Evolutionary conservation across 495 filamentous ascomycete species (phyloP), one percentile per base, ranked within the genome.

Genomic region (Usnea hakonensis): DNA sequence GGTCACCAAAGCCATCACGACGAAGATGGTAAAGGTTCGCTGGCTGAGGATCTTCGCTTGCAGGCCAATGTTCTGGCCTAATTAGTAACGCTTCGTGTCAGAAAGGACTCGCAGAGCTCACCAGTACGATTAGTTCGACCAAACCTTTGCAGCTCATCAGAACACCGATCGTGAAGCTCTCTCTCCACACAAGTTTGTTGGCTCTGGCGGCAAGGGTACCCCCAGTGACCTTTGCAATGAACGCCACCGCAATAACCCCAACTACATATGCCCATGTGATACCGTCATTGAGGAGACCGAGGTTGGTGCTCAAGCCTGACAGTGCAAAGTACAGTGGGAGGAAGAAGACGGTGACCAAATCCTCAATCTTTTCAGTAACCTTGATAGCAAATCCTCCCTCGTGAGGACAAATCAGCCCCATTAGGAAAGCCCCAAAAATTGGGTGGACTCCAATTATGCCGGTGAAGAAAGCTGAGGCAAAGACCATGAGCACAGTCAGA

Each of bases 71-170:
- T 98, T 98, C 89, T 95, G 61, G 2, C 37, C 37, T 11, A 28
- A 40, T 72, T 62, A 56, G 58, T 53, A 23, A 10, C 36, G 21
- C 26, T 17, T 40, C n/a, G 13, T 14, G 55, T 14, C 5, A 11
- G 7, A 59, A 1, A 10, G 35, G 48, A 26, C 23, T 0, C 32
- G 60, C 37, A 48, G 13, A 40, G 77, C 85, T 77, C 79, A 95
- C 91, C 73, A 98, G 70, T 4, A 97, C 93, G 74, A 98, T 98
- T 55, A 97, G 77, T 74, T 98, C 94, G 0, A 97, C 90, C 55
- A 98, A 79, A 60, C 94, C 94, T 72, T 98, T 98, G 73, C 94
- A 98, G 71, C 90, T 95, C 94, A 98, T 98, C 72, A 98, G 72
- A 43, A 88, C 85, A 30, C 94, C 94, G 65, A 98, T 95, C 6